Conservation (phyloP, 2,329 filamentous ascomycete genomes). For the Conoideocrella luteorostrata region DNA sequence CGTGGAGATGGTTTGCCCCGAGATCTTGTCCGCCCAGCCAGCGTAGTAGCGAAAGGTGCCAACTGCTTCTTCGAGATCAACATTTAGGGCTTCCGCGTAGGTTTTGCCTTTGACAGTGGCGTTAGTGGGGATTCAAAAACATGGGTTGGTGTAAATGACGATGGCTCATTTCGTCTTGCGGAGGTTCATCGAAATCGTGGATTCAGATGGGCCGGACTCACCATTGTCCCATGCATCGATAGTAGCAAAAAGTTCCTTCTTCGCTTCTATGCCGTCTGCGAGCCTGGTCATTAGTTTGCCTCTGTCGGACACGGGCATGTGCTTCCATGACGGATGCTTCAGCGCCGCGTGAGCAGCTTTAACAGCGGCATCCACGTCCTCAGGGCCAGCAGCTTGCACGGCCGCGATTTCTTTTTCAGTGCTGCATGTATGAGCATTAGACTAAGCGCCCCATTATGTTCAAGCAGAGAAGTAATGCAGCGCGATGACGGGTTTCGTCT, state of each 20-base stretch:
- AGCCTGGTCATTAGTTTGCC: conserved; percentile 66
- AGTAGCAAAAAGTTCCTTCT: conserved; percentile 43
- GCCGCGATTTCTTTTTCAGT: conserved; percentile 25
- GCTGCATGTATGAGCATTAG: too few relatives aligned
- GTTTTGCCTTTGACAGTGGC: too few relatives aligned
- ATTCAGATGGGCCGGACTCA: too few relatives aligned
- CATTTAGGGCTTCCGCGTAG: conserved; percentile 57
- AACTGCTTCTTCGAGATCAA: conserved; percentile 50
- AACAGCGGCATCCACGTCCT: conserved; percentile 27
- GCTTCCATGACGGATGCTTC: conserved; percentile 61
- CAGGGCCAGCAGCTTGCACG: conserved; percentile 22
- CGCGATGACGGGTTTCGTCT: too few relatives aligned
- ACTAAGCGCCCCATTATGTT: too few relatives aligned
- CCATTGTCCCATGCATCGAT: conserved; percentile 81
- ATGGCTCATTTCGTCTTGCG: too few relatives aligned
- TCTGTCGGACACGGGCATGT: conserved; percentile 58
- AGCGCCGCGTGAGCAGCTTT: conserved; percentile 58
- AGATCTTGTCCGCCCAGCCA: conserved; percentile 73
- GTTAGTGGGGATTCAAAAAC: too few relatives aligned
- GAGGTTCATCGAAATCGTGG: too few relatives aligned
- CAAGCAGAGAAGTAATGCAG: too few relatives aligned
- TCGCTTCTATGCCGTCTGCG: conserved; percentile 60
- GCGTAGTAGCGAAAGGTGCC: conserved; percentile 63
- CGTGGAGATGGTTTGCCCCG: conserved; percentile 69
- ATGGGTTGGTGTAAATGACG: too few relatives aligned